A percentile compares a stretch with the other conserved stretches of the same genome.
Conservation (phyloP, 2,329 filamentous ascomycete genomes). For the Plenodomus tracheiphilus region DNA sequence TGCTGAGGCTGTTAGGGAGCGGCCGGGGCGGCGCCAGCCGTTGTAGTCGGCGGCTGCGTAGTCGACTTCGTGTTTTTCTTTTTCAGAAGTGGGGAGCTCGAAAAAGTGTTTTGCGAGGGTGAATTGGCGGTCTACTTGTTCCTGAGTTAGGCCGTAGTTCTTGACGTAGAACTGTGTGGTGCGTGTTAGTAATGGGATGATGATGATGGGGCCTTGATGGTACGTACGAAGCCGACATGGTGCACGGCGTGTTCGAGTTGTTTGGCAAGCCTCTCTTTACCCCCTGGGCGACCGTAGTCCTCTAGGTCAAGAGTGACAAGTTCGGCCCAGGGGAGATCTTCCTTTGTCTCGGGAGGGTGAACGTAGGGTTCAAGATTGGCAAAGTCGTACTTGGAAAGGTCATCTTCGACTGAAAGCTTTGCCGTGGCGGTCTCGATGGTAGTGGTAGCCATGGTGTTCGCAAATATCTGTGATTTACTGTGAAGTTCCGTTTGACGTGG, state of each 20-base stretch:
- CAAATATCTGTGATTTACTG: background rate
- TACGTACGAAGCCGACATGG: slow-evolving; percentile 48
- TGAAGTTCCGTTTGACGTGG: background rate
- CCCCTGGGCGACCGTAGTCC: slow-evolving; percentile 57
- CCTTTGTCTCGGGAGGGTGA: slow-evolving; percentile 54
- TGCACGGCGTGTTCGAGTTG: slow-evolving; percentile 60
- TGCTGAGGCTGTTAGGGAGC: slow-evolving; percentile 43
- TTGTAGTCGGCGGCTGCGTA: slow-evolving; percentile 59
- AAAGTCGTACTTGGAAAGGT: slow-evolving; percentile 37
- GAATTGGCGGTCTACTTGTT: slow-evolving; percentile 64
- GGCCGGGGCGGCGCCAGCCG: slow-evolving; percentile 43
- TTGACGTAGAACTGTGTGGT: slow-evolving; percentile 64
- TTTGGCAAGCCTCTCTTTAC: slow-evolving; percentile 57
- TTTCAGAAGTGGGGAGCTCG: slow-evolving; percentile 60
- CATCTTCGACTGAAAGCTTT: slow-evolving; percentile 4
- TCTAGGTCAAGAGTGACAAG: slow-evolving; percentile 61
- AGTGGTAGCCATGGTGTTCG: slow-evolving; percentile 22
- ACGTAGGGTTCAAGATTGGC: slow-evolving; percentile 42
- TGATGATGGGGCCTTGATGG: no score
- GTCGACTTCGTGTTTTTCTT: slow-evolving; percentile 56
- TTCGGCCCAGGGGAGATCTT: slow-evolving; percentile 57
- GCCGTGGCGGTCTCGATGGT: slow-evolving; percentile 12
- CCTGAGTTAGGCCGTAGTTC: slow-evolving; percentile 63
- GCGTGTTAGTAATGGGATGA: background rate
- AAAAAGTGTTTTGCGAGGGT: slow-evolving; percentile 64